Evolutionary conservation across 176 grass and related monocot species (phyloP).

Genomic region (Zizania latifolia): DNA sequence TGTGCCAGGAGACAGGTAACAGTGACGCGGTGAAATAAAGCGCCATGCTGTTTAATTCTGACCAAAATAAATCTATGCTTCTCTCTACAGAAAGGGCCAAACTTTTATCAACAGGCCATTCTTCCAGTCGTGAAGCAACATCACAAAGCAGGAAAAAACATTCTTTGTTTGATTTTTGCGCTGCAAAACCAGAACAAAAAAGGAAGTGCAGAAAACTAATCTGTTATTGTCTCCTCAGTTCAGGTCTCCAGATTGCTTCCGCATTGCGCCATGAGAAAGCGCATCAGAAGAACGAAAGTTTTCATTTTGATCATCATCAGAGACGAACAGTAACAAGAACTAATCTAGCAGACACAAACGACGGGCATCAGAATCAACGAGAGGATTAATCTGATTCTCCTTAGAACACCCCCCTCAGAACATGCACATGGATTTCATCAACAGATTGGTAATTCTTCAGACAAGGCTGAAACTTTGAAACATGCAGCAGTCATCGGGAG

Average conservation of each 20-base stretch:
- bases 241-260: slow-evolving; percentile 32
- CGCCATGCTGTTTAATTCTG: slow-evolving; percentile 43
- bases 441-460: slow-evolving; percentile 17
- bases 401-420: slow-evolving; percentile 21
- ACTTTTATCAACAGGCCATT: neutral
- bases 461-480: slow-evolving; percentile 40
- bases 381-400: neutral
- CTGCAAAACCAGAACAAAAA: neutral
- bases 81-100: slow-evolving; percentile 22
- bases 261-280: slow-evolving; percentile 11
- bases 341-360: neutral
- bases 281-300: slow-evolving; percentile 37
- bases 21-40: neutral
- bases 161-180: no score
- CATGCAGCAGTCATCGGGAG: slow-evolving; percentile 22
- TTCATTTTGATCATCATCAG: slow-evolving; percentile 29
- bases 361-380: neutral
- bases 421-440: slow-evolving; percentile 14
- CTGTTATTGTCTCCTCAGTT: slow-evolving; percentile 19
- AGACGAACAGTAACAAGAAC: neutral
- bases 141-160: neutral
- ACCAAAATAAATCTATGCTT: slow-evolving; percentile 25
- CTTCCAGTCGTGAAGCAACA: slow-evolving; percentile 36
- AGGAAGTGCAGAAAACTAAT: neutral
- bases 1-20: slow-evolving; percentile 43